These are phyloP conservation scores for Nicotiana tomentosiformis DNA, from an alignment of 257 asterid genomes.

Conservation along the genomic window DNA sequence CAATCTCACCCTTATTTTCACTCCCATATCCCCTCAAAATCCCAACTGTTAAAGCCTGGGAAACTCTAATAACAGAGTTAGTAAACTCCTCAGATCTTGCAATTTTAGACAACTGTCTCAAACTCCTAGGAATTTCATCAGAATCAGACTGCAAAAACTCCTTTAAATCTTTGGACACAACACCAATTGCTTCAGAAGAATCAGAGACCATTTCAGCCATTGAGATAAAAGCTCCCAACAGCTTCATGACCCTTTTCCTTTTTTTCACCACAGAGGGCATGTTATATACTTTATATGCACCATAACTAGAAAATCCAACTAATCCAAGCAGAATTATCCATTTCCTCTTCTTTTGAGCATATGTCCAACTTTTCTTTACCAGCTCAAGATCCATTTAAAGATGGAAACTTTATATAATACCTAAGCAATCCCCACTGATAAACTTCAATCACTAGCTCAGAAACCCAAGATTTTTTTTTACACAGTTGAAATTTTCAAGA, in stretches of 20 bases:
- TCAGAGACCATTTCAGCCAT: slow-evolving; percentile 72
- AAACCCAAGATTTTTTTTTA: not conserved
- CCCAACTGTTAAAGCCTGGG: slow-evolving; percentile 63
- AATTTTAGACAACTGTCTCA: slow-evolving; percentile 78
- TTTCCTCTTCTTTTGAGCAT: slow-evolving; percentile 55
- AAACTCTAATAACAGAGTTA: slow-evolving; percentile 38
- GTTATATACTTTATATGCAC: slow-evolving; percentile 61
- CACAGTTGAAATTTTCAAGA: not conserved
- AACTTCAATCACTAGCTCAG: not conserved
- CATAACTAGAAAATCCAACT: slow-evolving; percentile 71
- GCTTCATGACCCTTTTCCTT: slow-evolving; percentile 45
- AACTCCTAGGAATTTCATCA: slow-evolving; percentile 78
- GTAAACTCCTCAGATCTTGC: slow-evolving; percentile 65
- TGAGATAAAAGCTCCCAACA: slow-evolving; percentile 57
- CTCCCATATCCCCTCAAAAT: slow-evolving; percentile 56
- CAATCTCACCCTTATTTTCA: slow-evolving; percentile 29
- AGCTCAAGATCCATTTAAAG: slow-evolving; percentile 50
- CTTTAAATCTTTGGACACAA: slow-evolving; percentile 79
- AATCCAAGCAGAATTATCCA: slow-evolving; percentile 67
- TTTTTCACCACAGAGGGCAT: slow-evolving; percentile 62
- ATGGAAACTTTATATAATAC: slow-evolving; percentile 5
- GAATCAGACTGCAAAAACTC: slow-evolving; percentile 74
- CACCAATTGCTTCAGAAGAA: slow-evolving; percentile 60
- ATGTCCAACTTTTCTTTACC: slow-evolving; percentile 47
- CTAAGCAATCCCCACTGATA: not conserved